Base-by-base conservation (phyloP, 768 basidiomycete genomes). In the Multifurca ochricompacta region DNA sequence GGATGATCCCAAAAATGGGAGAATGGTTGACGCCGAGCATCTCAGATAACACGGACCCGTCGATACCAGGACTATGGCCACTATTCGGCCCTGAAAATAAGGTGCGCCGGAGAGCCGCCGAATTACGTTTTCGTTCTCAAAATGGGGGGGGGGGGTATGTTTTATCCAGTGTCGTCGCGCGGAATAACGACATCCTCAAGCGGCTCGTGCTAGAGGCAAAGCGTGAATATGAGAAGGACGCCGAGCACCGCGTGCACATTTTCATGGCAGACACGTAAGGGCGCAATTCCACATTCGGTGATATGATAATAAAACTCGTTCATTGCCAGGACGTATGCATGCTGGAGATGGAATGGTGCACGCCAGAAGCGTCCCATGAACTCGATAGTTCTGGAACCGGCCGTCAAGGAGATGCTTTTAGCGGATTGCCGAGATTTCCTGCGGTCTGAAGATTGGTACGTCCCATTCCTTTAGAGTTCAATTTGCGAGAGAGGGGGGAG, bases 151-250 rank as follows among this genome's bases (percentile, higher is more conserved):
- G n/a, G n/a, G n/a, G n/a, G n/a, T n/a, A n/a, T n/a, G n/a, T n/a
- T n/a, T n/a, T n/a, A n/a, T n/a, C n/a, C 58, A 91, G 89, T 53
- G 90, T 92, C 52, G 83, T 92, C 48, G 89, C 90, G n/a, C 85
- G 88, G 44, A 91, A 79, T 66, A 92, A 92, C 62, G 85, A 87
- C 67, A 86, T 92, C 58, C 74, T 92, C 63, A 92, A 92, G 75
- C 83, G 82, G 64, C 77, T 93, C n/a, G 88, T 93, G 16, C 68
- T 91, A 30, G 88, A 91, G 69, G 91, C 90, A 28, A 91, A 91
- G 71, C 80, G 81, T 48, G 86, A 88, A 58, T 92, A 91, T 62
- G 88, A 91, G 70, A 91, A 90, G 70, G 91, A 93, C 67, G 87
- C 87, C 56, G 87, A 89, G 60, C 88, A 92, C 64, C 85, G 87